Conservation (phyloP, 2,329 filamentous ascomycete genomes). For the Pestalotiopsis sp. region DNA sequence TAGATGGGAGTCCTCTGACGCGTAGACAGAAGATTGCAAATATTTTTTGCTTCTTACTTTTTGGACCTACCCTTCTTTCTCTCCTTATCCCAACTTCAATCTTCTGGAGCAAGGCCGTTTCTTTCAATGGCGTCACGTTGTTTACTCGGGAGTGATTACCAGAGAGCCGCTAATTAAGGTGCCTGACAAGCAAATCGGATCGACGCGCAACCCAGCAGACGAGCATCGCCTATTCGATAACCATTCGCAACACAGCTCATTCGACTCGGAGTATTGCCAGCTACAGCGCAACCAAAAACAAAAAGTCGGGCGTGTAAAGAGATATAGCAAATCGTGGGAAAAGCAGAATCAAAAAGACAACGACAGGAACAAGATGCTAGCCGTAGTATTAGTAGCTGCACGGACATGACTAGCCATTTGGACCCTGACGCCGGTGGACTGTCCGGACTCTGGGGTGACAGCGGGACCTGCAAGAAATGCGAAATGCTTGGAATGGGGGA, state of each 20-base stretch:
- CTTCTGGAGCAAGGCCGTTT: background rate
- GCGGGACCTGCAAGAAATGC: background rate
- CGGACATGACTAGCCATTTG: background rate
- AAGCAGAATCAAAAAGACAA: background rate
- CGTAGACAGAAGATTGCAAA: background rate
- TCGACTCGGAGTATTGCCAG: background rate
- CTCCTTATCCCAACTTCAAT: background rate
- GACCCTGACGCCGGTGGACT: background rate
- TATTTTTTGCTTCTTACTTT: background rate
- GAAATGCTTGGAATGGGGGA: background rate
- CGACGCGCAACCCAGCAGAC: background rate
- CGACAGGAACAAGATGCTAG: background rate
- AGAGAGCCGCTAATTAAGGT: background rate
- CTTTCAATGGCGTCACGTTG: background rate
- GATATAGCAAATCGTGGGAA: background rate
- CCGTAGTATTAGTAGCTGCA: background rate
- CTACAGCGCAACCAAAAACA: background rate
- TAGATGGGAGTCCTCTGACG: background rate
- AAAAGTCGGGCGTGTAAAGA: background rate
- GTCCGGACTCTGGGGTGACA: background rate
- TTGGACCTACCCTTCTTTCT: background rate
- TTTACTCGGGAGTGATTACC: background rate
- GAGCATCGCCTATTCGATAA: background rate
- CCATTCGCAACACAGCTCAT: background rate
- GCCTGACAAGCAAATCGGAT: background rate